Evolutionary conservation across 2,329 filamentous ascomycete genomes (phyloP).

Genomic region (Xenosphaeropsis pyriputrescens): DNA sequence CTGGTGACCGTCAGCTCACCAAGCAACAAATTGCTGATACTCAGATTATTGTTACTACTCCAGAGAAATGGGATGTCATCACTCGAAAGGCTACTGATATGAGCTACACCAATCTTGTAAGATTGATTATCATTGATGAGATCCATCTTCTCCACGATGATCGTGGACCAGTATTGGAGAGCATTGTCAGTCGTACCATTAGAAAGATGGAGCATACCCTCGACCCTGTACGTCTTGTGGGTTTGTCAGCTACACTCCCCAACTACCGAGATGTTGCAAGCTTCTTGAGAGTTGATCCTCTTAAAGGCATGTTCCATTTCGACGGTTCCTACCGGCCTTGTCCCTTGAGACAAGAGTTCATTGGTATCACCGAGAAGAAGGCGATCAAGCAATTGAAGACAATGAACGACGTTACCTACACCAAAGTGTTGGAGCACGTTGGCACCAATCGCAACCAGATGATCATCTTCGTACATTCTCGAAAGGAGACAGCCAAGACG

Average conservation of each 20-base stretch:
- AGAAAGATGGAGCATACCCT: conserved; percentile 87
- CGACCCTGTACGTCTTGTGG: conserved; percentile 80
- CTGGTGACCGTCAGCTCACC: conserved; percentile 92
- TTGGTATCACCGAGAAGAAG: conserved; percentile 94
- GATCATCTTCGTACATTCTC: conserved; percentile 96
- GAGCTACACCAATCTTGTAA: conserved; percentile 94
- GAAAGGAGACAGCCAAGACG: conserved; percentile 97
- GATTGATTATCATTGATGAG: conserved; percentile 92
- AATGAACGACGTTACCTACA: conserved; percentile 99
- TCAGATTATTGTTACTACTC: conserved; percentile 94
- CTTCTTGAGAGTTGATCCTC: conserved; percentile 78
- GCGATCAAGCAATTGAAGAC: conserved; percentile 97
- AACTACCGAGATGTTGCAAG: conserved; percentile 95
- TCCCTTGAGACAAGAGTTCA: conserved; percentile 89
- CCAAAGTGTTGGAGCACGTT: conserved; percentile 92
- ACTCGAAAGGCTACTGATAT: conserved; percentile 94
- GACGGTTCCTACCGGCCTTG: conserved; percentile 90
- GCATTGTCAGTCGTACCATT: conserved; percentile 89
- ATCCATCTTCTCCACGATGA: conserved; percentile 97
- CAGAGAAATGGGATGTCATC: conserved; percentile 98
- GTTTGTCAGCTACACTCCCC: conserved; percentile 85
- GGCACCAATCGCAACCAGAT: conserved; percentile 90
- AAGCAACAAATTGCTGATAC: conserved; percentile 98
- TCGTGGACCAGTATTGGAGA: conserved; percentile 89
- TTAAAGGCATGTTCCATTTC: conserved; percentile 88